These are phyloP conservation scores for Angophora floribunda DNA, from an alignment of 345 rosid genomes.

Conservation along the genomic window DNA sequence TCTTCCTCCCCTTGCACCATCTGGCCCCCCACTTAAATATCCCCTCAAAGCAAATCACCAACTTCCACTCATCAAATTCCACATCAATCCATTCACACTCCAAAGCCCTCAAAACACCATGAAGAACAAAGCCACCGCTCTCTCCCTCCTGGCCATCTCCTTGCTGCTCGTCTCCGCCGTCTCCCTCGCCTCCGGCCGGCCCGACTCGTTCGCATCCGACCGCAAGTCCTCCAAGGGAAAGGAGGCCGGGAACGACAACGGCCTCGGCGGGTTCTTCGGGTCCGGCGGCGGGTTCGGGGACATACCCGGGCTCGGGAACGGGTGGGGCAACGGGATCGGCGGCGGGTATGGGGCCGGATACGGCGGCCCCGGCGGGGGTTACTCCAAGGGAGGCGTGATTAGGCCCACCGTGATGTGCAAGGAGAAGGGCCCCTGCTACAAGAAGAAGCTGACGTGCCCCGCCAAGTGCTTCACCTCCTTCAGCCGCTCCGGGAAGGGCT, in stretches of 20 bases:
- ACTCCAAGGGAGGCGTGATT: constrained; percentile 43
- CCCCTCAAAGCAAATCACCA: neutral
- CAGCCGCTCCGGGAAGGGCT: constrained; percentile 88
- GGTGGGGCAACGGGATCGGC: neutral
- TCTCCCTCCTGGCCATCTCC: neutral
- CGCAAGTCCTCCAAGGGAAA: neutral
- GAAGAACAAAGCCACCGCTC: neutral
- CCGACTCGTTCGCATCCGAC: neutral
- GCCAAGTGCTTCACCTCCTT: constrained; percentile 88
- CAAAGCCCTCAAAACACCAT: too few relatives aligned
- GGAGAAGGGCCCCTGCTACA: constrained; percentile 71
- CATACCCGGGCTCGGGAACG: constrained; percentile 1
- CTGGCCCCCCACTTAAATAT: neutral
- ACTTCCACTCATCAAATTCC: neutral
- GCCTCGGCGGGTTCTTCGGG: neutral
- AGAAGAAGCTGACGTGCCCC: constrained; percentile 84
- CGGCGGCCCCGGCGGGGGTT: constrained; percentile 41
- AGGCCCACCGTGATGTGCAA: constrained; percentile 65
- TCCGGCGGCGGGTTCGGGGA: neutral
- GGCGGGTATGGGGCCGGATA: constrained; percentile 10
- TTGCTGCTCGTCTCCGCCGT: neutral
- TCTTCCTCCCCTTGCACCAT: neutral
- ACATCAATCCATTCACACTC: neutral
- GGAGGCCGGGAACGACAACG: neutral
- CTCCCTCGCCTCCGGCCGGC: neutral